Evolutionary conservation across 2,329 filamentous ascomycete genomes (phyloP).

Genomic region (Aspergillus aculeatinus): DNA sequence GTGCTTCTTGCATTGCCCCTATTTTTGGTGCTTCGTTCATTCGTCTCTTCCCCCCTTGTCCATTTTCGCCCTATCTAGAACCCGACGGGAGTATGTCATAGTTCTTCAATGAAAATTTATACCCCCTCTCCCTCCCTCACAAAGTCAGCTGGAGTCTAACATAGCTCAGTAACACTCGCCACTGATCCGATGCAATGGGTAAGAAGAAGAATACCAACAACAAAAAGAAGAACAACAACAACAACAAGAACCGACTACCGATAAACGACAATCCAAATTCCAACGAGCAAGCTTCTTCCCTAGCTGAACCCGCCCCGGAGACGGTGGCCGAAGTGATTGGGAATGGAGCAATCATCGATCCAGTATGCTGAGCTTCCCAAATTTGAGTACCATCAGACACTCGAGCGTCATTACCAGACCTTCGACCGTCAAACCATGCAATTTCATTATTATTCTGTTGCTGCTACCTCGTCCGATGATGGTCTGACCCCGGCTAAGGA

Average conservation of each 20-base stretch:
- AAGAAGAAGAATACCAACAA: conserved; percentile 39
- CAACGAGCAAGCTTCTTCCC: conserved; percentile 20
- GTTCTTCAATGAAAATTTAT: conserved; percentile 21
- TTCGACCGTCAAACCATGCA: conserved; percentile 41
- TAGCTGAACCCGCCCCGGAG: conserved; percentile 28
- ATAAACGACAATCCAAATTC: conserved; percentile 29
- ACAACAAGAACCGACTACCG: conserved; percentile 19
- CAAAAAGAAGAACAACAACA: conserved; percentile 32
- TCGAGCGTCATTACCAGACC: conserved; percentile 45
- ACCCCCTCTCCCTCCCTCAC: conserved; percentile 18
- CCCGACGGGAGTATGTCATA: conserved; percentile 28
- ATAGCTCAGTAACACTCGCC: conserved; percentile 22
- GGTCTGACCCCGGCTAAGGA: conserved; percentile 37
- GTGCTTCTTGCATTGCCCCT: conserved; percentile 22
- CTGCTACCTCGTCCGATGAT: conserved; percentile 28
- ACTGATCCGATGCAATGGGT: conserved; percentile 38
- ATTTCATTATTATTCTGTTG: conserved; percentile 40
- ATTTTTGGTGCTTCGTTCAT: conserved; percentile 16
- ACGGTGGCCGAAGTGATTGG: conserved; percentile 32
- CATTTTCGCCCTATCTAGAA: conserved; percentile 23
- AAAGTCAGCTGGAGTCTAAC: conserved; percentile 12
- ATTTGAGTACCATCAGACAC: conserved; percentile 43
- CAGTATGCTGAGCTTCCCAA: conserved; percentile 47
- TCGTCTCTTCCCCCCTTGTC: conserved; percentile 15
- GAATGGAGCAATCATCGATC: conserved; percentile 35